Conservation (phyloP, 2,329 filamentous ascomycete genomes). For the Ceratocystis cubensis region DNA sequence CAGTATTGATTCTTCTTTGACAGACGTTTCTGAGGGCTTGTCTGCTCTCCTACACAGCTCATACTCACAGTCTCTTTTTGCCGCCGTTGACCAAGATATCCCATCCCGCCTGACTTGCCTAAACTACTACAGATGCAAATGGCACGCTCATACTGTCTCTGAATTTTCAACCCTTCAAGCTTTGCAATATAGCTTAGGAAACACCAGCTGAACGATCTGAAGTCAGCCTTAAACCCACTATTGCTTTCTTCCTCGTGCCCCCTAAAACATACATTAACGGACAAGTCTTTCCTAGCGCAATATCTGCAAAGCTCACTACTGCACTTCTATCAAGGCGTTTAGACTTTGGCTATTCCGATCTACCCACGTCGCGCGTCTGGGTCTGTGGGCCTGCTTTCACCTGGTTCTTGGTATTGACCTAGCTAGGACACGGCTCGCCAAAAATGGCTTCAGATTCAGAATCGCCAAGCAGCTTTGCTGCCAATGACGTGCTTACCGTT, state of each 20-base stretch:
- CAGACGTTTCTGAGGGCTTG: neutral
- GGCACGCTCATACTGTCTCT: neutral
- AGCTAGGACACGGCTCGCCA: neutral
- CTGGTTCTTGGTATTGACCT: neutral
- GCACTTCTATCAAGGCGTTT: neutral
- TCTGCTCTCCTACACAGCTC: too few species aligned
- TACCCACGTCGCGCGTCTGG: neutral
- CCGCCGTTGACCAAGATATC: neutral
- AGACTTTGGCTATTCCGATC: neutral
- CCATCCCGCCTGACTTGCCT: neutral
- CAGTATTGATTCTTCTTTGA: neutral
- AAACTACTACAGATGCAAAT: neutral
- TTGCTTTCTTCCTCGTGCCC: neutral
- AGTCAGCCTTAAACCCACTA: neutral
- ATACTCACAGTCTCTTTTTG: neutral
- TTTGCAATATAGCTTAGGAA: neutral
- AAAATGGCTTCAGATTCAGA: conserved; percentile 16
- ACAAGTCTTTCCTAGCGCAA: neutral
- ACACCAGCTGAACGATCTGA: neutral
- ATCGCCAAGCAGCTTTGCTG: neutral
- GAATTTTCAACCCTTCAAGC: neutral
- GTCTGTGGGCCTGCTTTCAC: neutral
- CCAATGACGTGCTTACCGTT: neutral
- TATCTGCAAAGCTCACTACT: neutral
- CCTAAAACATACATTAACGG: neutral